Base-by-base conservation (phyloP, 2,329 filamentous ascomycete species). In the Zalaria obscura region DNA sequence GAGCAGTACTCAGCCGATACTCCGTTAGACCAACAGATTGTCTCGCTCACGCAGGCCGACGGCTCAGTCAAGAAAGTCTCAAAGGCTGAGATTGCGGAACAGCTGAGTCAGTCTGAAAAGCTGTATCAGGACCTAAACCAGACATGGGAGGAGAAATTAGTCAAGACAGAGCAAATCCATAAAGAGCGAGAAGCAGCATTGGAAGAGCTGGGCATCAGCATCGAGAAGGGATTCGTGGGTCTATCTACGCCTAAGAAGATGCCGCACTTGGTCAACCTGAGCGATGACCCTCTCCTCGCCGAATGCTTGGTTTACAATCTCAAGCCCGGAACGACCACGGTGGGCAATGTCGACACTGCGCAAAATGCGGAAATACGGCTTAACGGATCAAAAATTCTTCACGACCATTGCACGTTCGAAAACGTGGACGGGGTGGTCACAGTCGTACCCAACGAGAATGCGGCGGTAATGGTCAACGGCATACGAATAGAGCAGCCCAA, bases 281-380 rank as follows among this genome's bases (percentile, higher is more conserved):
- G 88, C 50, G 68, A 72, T 43, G 68, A 72, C 49, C 91, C 91
- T 5, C 70, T 98, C 28, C 72, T 98, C 36, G 88, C 89, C 4
- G 91, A 98, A 65, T 98, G 91, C 63, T 68, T 98, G 44, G 86
- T 98, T 33, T 98, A 98, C 66, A 98, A 98, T 55, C 75, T 98
- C 51, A 98, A 98, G 61, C 89, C 91, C 5, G 91, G 91, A 28
- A 83, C 78, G 5, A 98, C 91, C 0, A 89, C 84, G 0, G 91
- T 98, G 18, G 91, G 91, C 18, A 95, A 96, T 55, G 85, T 91
- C 42, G 88, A 95, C 51, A 82, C 84, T 10, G 83, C 84, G 41
- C 77, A 77, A 29, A 79, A 80, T 47, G 83, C 85, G 2, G 91
- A 96, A 54, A 94, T 98, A 51, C 79, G 89, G 47, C 68, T 98